Base-by-base conservation (phyloP, 495 filamentous ascomycete species). In the Penicillium malachiteum region DNA sequence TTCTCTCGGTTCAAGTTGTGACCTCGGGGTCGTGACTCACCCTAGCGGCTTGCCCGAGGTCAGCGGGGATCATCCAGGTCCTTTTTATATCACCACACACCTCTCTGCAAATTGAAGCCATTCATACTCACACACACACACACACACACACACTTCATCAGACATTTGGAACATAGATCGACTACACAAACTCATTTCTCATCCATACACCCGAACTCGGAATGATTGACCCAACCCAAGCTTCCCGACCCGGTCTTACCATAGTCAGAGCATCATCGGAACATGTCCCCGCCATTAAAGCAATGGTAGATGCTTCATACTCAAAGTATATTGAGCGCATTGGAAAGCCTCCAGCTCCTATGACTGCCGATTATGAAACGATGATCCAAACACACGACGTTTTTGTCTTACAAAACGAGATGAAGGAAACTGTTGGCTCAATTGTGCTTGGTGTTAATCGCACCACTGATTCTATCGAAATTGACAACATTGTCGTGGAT, bases 251-350 rank as follows among this genome's bases (percentile, higher is more conserved):
- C 4, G 50, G 32, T 9, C 37, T 52, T 14, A 17, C 42, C 26
- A 65, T 73, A 39, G 43, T 37, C 17, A 55, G 52, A 41, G 71
- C 71, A 7, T 67, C 56, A 13, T 1, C 32, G 1, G 56, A 66
- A 8, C 55, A 74, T 39, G 52, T 68, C 11, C 54, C 62, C 12
- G 12, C 38, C 16, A 69, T 74, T 5, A 56, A 64, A 54, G 14
- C 54, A 8, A 71, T 74, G 51, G 56, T 69, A 18, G 48, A 66
- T 37, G 59, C 62, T 33, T 67, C 71, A 14, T 74, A 69, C 50
- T 61, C 67, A 1, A 72, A 71, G 51, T 74, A 74, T 47, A 72
- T 73, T 34, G 48, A 62, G 7, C 71, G 71, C 1, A 72, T 74
- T 11, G 71, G 69, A 9, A 69, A 69, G 38, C 60, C 59, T 12